Base-by-base conservation (phyloP, 1,284 basidiomycete genomes). In the Pisolithus thermaeus region DNA sequence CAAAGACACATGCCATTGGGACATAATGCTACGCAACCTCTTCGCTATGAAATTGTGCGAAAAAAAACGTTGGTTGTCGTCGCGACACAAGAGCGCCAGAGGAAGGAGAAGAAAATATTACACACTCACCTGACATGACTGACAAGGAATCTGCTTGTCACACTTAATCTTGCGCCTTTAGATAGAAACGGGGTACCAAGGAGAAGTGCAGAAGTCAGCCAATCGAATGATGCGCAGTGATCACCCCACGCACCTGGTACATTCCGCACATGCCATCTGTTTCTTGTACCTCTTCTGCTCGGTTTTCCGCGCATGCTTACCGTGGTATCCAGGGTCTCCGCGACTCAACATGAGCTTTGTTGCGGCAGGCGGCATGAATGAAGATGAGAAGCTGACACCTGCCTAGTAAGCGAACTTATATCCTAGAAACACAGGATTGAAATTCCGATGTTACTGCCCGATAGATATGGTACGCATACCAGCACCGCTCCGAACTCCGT, bases 131-230 rank as follows among this genome's bases (percentile, higher is more conserved):
- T 81, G 80, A 63, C 82, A 85, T 7, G 81, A 83, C 60, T 81
- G 80, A 61, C 83, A 84, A 7, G 84, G 83, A 53, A 87, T 83
- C 56, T 83, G 76, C 73, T 86, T 87, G 75, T 87, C 84, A 69
- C 84, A 88, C 62, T 81, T 84, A 58, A 84, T 80, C 68, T 84
- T 87, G 66, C 82, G 76, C 67, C 85, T 86, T 56, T 16, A 20
- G 32, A n/a, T 35, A 36, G 40, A 46, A 20, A 20, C 18, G 18
- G 18, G 18, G 18, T 20, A 20, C 18, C 18, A 20, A 20, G 18
- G 18, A 46, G 46, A 42, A 54, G 22, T 3, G 44, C 54, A 36
- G 46, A 50, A 41, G 45, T 37, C 30, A 47, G 60, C 67, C 5
- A 43, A 32, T 25, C 50, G 61, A 25, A 25, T 25, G 23, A 25